Conservation (phyloP, 2,329 filamentous ascomycete species). For the Epichloe sibirici region DNA sequence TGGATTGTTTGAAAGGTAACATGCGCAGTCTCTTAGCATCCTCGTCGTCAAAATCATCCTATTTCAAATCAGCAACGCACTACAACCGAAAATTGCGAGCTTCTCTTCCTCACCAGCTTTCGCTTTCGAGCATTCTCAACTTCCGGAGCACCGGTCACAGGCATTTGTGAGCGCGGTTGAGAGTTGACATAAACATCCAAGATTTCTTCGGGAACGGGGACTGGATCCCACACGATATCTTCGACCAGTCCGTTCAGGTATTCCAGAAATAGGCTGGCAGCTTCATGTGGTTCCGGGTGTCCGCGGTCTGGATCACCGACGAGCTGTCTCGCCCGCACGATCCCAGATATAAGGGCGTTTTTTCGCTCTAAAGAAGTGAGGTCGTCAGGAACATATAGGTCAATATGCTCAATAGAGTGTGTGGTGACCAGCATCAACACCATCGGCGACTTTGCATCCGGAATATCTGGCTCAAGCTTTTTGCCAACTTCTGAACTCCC, state of each 20-base stretch:
- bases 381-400: slow-evolving; percentile 28
- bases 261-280: slow-evolving; percentile 34
- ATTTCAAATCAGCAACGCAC: slow-evolving; percentile 2
- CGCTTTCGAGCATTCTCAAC: slow-evolving; percentile 30
- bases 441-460: slow-evolving; percentile 23
- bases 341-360: slow-evolving; percentile 29
- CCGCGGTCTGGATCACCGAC: slow-evolving; percentile 29
- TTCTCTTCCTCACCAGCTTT: slow-evolving; percentile 29
- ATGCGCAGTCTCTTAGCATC: slow-evolving; percentile 18
- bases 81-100: neutral
- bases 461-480: slow-evolving; percentile 3
- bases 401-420: slow-evolving; percentile 44
- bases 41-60: slow-evolving; percentile 22
- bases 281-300: slow-evolving; percentile 30
- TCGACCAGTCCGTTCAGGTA: slow-evolving; percentile 28
- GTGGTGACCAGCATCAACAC: slow-evolving; percentile 36
- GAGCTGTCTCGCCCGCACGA: slow-evolving; percentile 24
- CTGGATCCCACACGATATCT: slow-evolving; percentile 33
- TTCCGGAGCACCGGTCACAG: slow-evolving; percentile 8
- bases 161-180: slow-evolving; percentile 22
- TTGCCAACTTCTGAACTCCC: slow-evolving; percentile 19
- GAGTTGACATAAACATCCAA: slow-evolving; percentile 34
- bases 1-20: slow-evolving; percentile 11
- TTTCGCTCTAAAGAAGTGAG: slow-evolving; percentile 32
- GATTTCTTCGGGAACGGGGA: slow-evolving; percentile 33